Base-by-base conservation (phyloP, 1,284 basidiomycete genomes). In the Boletus smithii region DNA sequence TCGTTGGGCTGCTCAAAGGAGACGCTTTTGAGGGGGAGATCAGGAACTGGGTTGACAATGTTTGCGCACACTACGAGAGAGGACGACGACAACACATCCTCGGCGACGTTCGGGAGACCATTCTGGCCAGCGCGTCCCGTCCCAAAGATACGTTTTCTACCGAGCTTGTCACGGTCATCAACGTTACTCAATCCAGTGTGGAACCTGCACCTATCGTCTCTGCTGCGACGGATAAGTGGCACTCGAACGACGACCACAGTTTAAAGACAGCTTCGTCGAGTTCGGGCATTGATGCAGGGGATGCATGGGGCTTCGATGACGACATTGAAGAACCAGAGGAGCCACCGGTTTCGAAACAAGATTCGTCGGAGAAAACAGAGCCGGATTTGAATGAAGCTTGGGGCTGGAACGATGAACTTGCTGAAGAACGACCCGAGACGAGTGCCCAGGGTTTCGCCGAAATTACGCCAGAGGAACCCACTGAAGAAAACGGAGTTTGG, bases 51-150 rank as follows among this genome's bases (percentile, higher is more conserved):
- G 76, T 74, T 4, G 74, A 80, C 44, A 75, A 75, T 3, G 71
- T 87, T 16, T 75, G 77, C 24, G 68, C 74, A 3, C 88, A 91
- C 64, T 91, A 88, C 58, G 88, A 89, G 63, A 78, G 80, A 50
- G 79, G 80, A 58, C 69, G 87, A 53, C 74, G 88, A 8, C 68
- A 77, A 24, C 71, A 74, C 43, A 76, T 89, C 39, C 70, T 90
- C n/a, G 77, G 84, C 31, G 62, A 62, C 6, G 73, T 77, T 16
- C 73, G 88, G 44, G 57, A 57, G 16, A 70, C 79, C 40, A 70
- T 86, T 29, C 56, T 79, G 11, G 63, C 36, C 46, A 65, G 22
- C 49, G 59, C 16, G 51, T 66, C 48, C 13, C 35, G 50, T 29
- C 47, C 53, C 22, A 65, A 57, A 26, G 51, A 54, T 10, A 65